Conservation (phyloP, 257 asterid genomes). For the Scutellaria barbata region DNA sequence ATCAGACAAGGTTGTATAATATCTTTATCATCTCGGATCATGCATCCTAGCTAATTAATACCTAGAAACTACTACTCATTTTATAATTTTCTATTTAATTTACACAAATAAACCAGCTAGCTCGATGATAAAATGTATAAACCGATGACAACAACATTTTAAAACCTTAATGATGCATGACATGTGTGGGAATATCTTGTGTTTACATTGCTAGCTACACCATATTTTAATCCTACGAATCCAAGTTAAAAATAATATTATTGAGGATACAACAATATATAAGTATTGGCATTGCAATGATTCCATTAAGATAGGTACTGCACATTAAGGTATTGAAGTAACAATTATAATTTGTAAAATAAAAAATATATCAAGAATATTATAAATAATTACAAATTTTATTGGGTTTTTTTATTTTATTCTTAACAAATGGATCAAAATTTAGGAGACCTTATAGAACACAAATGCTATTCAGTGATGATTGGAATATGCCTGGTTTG, state of each 20-base stretch:
- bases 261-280: no score
- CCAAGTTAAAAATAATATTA: no score
- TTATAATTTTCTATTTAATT: background rate
- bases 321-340: no score
- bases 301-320: no score
- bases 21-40: background rate
- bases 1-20: background rate
- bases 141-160: constrained; percentile 1
- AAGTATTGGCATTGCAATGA: no score
- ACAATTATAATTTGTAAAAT: no score
- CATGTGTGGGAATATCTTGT: constrained; percentile 27
- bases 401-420: background rate
- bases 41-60: no score
- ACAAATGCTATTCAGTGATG: background rate
- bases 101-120: background rate
- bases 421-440: background rate
- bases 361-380: no score
- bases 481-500: constrained; percentile 37
- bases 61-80: no score
- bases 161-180: background rate
- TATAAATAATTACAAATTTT: background rate
- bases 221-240: no score
- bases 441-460: background rate
- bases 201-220: constrained; percentile 15
- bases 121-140: background rate